Percentiles rank a stretch among this genome's conserved stretches.
Evolutionary conservation across 495 filamentous ascomycete genomes (phyloP).

Genomic region (Xylaria scruposa): DNA sequence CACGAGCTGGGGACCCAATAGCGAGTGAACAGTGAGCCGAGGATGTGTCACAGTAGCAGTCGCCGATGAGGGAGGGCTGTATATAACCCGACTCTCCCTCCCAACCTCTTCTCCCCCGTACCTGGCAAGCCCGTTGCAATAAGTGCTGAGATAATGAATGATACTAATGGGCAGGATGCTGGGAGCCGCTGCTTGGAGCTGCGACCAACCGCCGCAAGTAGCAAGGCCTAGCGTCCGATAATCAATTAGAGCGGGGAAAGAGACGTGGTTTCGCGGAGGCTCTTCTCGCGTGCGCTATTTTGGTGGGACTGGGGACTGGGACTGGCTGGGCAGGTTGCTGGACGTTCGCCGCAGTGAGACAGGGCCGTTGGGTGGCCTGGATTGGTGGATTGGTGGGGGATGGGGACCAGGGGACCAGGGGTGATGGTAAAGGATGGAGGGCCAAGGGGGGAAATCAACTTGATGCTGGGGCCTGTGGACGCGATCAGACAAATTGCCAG

Average conservation of each 20-base stretch:
- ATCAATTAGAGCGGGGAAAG: constrained; percentile 28
- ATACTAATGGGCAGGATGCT: constrained; percentile 14
- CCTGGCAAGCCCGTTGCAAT: constrained; percentile 11
- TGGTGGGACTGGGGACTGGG: constrained; percentile 29
- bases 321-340: constrained; percentile 9
- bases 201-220: constrained; percentile 20
- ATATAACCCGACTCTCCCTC: constrained; percentile 2
- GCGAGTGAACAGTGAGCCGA: background rate
- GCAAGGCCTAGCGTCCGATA: constrained; percentile 21
- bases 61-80: constrained; percentile 19
- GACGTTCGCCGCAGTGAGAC: constrained; percentile 12
- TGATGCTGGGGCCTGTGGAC: constrained; percentile 35
- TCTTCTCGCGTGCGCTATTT: constrained; percentile 30
- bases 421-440: constrained; percentile 13
- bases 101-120: constrained; percentile 13
- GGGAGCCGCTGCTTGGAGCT: constrained; percentile 24
- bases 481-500: constrained; percentile 42
- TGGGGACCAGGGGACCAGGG: too few relatives aligned
- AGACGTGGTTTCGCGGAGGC: constrained; percentile 25
- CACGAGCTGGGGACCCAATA: constrained; percentile 16
- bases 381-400: constrained; percentile 8
- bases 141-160: constrained; percentile 7
- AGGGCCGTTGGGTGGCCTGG: constrained; percentile 6
- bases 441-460: constrained; percentile 27
- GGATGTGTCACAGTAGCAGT: constrained; percentile 16